phyloP scores from a whole-genome alignment of 768 basidiomycete genomes.

The Pleurotus citrinopileatus region DNA sequence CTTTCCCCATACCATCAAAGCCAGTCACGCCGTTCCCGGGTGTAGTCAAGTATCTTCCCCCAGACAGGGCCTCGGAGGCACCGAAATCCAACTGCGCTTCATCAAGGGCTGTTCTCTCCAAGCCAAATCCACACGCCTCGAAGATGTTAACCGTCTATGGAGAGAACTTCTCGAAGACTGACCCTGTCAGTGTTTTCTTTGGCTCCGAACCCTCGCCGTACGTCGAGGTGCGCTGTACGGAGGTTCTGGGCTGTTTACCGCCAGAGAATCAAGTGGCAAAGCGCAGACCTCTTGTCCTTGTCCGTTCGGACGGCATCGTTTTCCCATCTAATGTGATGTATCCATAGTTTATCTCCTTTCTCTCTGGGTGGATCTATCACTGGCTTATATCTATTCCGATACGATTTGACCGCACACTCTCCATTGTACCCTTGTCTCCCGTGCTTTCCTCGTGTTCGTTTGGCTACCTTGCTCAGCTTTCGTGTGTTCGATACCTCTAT shows the following conservation, averaged over 20 bases:
- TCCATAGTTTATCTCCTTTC: conserved; percentile 47
- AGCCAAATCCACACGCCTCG: conserved; percentile 73
- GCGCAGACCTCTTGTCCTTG: conserved; percentile 77
- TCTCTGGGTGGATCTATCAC: neutral
- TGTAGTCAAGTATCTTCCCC: conserved; percentile 88
- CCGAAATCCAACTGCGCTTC: conserved; percentile 70
- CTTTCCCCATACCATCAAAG: conserved; percentile 78
- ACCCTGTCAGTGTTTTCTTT: conserved; percentile 82
- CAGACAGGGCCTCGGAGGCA: conserved; percentile 81
- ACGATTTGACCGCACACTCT: neutral
- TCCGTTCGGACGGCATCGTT: conserved; percentile 82
- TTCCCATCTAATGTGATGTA: conserved; percentile 83
- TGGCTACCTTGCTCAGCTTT: conserved; percentile 4
- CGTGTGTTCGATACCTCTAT: neutral
- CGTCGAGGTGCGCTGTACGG: conserved; percentile 84
- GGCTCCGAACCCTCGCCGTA: conserved; percentile 85
- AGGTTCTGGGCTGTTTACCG: conserved; percentile 80
- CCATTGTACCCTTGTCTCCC: conserved; percentile 8
- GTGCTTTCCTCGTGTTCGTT: conserved; percentile 2
- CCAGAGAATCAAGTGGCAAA: conserved; percentile 65
- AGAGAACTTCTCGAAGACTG: conserved; percentile 83
- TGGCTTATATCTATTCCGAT: neutral
- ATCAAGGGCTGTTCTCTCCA: conserved; percentile 66
- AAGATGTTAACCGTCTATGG: conserved; percentile 88
- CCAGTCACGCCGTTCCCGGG: conserved; percentile 84